A percentile compares a stretch with the other conserved stretches of the same genome.
Conservation (phyloP, 73 alveolate genomes). For the Tetrahymena malaccensis region DNA sequence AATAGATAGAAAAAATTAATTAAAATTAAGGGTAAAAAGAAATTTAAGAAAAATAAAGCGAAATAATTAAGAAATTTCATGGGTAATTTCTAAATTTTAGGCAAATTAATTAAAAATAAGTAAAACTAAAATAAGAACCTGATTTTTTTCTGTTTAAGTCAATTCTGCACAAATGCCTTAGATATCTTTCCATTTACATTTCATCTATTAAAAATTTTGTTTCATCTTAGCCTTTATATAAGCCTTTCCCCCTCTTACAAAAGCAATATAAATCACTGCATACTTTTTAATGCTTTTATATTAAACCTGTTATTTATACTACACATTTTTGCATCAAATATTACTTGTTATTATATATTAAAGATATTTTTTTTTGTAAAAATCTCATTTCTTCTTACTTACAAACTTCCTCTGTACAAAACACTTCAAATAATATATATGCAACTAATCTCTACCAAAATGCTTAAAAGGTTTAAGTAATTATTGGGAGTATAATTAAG, state of each 20-base stretch:
- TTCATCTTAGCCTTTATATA: background rate
- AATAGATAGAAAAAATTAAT: background rate
- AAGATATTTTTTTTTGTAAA: background rate
- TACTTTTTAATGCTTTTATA: background rate
- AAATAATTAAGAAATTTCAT: background rate
- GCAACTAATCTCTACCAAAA: background rate
- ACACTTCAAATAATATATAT: background rate
- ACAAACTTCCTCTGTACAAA: background rate
- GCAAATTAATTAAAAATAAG: too few species aligned
- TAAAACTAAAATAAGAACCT: background rate
- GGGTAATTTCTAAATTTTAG: background rate
- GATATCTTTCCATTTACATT: background rate
- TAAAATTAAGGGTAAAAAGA: background rate
- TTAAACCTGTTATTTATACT: background rate
- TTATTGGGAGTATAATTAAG: background rate
- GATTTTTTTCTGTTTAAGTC: background rate
- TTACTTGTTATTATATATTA: background rate
- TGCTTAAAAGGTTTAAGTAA: background rate
- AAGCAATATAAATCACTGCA: background rate
- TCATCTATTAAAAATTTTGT: background rate
- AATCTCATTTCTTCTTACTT: background rate
- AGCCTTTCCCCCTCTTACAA: background rate
- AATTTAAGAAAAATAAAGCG: too few species aligned
- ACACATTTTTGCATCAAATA: background rate
- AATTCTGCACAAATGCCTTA: background rate